Percentiles rank a stretch among this genome's conserved stretches.
These are phyloP conservation scores for Calonectria multiphialidica DNA, from an alignment of 2,329 filamentous ascomycete species.

Conservation along the genomic window DNA sequence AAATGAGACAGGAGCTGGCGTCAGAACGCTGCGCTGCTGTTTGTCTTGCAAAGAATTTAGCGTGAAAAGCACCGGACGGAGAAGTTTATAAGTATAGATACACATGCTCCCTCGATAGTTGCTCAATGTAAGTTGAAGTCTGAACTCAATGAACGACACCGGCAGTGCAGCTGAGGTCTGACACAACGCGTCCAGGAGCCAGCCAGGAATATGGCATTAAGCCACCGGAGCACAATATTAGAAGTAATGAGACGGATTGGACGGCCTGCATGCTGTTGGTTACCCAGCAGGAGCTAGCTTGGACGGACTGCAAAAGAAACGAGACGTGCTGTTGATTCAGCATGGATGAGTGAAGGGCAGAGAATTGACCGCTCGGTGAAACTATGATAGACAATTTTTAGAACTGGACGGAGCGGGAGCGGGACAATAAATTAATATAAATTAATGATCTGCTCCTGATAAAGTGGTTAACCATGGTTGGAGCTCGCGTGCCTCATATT, in stretches of 20 bases:
- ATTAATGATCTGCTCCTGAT: background rate
- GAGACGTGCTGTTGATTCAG: background rate
- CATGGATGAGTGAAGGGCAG: background rate
- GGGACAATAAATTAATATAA: background rate
- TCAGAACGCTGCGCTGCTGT: background rate
- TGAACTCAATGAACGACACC: background rate
- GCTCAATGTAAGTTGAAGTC: no score
- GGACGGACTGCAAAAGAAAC: background rate
- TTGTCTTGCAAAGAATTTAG: background rate
- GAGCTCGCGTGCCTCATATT: background rate
- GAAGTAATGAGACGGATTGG: background rate
- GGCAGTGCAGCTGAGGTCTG: background rate
- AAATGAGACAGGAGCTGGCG: background rate
- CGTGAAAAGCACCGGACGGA: no score
- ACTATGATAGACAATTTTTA: background rate
- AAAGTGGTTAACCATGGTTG: background rate
- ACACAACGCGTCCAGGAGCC: no score
- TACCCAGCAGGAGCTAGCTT: constrained; percentile 1
- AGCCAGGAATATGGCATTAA: background rate
- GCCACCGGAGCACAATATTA: constrained; percentile 9
- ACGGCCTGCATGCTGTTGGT: constrained; percentile 9
- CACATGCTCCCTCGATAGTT: background rate
- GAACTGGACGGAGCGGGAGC: background rate
- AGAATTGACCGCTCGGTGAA: background rate
- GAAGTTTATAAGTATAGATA: background rate